These are phyloP conservation scores for Claviceps sp. DNA, from an alignment of 2,329 filamentous ascomycete species.

Conservation along the genomic window DNA sequence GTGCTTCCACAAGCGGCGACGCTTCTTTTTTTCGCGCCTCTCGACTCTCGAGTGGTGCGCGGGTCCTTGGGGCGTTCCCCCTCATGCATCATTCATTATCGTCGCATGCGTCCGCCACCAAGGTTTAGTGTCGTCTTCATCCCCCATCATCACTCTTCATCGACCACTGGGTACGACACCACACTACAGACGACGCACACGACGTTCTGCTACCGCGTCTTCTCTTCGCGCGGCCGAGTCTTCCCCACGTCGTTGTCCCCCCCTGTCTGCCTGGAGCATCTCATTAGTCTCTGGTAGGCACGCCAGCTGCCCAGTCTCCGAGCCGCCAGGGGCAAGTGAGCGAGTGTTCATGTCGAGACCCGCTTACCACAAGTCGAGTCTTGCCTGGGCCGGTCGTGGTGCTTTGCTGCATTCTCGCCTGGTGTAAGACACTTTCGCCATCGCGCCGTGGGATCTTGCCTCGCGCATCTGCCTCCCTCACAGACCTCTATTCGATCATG, in stretches of 20 bases:
- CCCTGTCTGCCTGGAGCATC: neutral
- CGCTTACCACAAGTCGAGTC: constrained; percentile 1
- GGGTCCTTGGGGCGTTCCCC: neutral
- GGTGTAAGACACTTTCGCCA: constrained; percentile 10
- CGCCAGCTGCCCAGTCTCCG: constrained; percentile 3
- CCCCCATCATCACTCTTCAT: neutral
- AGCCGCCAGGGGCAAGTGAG: constrained; percentile 3
- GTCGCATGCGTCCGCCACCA: neutral
- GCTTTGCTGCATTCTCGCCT: constrained; percentile 7
- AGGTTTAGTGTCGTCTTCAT: neutral
- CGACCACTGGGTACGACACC: neutral
- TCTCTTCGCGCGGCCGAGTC: neutral
- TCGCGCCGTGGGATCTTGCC: constrained; percentile 5
- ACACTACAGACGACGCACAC: no score
- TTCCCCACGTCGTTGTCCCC: neutral
- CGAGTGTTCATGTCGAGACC: constrained; percentile 1
- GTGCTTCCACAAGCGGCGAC: no score
- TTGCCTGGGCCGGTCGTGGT: neutral
- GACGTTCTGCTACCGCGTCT: neutral
- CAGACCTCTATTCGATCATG: constrained; percentile 34
- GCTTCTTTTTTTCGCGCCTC: neutral
- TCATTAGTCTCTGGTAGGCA: neutral
- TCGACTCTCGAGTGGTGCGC: neutral
- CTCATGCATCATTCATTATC: neutral
- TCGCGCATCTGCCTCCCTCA: constrained; percentile 10